A percentile compares a stretch with the other conserved stretches of the same genome.
Evolutionary conservation across 345 rosid species (phyloP).

Genomic region (Syzygium aromaticum): DNA sequence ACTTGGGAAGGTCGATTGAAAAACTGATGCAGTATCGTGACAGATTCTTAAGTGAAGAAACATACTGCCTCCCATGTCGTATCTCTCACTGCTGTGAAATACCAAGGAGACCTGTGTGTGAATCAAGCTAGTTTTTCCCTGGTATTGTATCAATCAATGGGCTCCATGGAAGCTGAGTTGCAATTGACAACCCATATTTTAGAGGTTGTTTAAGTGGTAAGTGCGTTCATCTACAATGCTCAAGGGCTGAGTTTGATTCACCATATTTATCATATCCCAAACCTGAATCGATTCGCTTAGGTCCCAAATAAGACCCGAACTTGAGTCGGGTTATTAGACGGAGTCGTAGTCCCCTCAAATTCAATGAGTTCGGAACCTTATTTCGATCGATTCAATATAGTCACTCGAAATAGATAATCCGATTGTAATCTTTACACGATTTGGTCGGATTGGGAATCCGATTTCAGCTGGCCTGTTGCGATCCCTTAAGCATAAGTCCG

Average conservation of each 20-base stretch:
- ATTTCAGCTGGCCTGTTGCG: accelerated
- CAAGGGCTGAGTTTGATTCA: not conserved
- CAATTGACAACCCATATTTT: not conserved
- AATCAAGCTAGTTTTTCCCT: not conserved
- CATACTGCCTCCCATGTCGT: not conserved
- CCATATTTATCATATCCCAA: not conserved
- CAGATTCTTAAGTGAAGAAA: not conserved
- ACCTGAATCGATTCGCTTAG: not conserved
- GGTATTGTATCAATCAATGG: not conserved
- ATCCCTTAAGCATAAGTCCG: not conserved
- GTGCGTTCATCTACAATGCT: not conserved
- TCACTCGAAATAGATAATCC: not conserved
- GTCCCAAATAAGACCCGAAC: not conserved
- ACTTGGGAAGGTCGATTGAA: not conserved
- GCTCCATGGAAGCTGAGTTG: not conserved
- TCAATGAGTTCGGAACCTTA: not conserved
- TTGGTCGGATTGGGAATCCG: not conserved
- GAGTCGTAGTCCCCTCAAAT: not conserved
- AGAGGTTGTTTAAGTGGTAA: not conserved
- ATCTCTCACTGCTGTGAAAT: not conserved
- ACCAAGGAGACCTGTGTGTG: not conserved
- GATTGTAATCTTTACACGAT: not conserved
- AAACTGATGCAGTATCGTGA: not conserved
- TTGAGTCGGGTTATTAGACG: not conserved
- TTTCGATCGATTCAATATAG: not conserved